Evolutionary conservation across 306 rosid species (phyloP), one percentile per base, ranked within the genome.

Genomic region (Psophocarpus tetragonolobus): DNA sequence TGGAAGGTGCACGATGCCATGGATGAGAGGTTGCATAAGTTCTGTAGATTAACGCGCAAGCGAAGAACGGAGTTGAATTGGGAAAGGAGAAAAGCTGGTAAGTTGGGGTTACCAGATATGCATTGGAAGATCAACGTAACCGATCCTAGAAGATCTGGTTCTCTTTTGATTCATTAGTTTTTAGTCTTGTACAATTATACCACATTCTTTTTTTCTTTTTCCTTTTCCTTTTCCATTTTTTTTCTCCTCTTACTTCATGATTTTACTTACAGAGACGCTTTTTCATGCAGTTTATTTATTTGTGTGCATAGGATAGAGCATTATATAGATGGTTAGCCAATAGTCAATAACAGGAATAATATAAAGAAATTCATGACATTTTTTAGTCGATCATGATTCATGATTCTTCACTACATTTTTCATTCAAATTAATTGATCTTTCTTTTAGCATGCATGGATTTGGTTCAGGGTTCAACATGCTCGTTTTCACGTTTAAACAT

Each of bases 111-210:
- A 6, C 33, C 71, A 0, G 90, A 95, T 76, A 68, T 48, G 18
- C 97, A 92, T 75, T 92, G 98, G 98, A 88, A 73, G 73, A 88
- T 89, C 38, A 95, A 89, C 44, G 51, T 95, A 36, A 92, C 93
- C 0, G 98, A 95, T 82, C 96, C 92, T 18, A 91, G 98, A 76
- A 84, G 88, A 63, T 32, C 75, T 9, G 90, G 92, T 2, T 80
- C 84, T 20, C 89, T 76, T 80, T 74, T 93, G 90, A 76, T 88
- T 77, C 80, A 41, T 56, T 86, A 76, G 69, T 21, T 50, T 15
- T 65, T 67, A 81, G 50, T 23, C 2, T 33, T 57, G 8, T 57
- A 26, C 30, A 23, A 27, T 29, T 64, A 36, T 20, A 9, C n/a
- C 29, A 23, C 24, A 23, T n/a, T 57, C 8, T 30, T 1, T 26